phyloP scores from a whole-genome alignment of 2,329 filamentous ascomycete genomes.

The Ophiostoma novo-ulmi region DNA sequence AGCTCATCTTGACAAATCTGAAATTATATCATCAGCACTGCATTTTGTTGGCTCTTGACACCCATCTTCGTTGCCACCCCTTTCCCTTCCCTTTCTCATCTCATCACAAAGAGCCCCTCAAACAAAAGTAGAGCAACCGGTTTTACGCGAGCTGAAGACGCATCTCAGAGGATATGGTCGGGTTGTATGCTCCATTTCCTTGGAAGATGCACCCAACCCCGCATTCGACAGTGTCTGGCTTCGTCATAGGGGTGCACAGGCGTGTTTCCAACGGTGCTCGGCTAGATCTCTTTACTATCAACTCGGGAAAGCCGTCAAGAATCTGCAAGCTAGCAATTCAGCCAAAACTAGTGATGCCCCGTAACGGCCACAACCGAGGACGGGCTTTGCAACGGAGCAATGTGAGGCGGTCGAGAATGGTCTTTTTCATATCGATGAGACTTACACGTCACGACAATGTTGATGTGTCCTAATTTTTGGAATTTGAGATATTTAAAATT shows the following conservation, averaged over 20 bases:
- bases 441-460: background rate
- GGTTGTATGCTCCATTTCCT: background rate
- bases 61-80: background rate
- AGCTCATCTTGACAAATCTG: background rate
- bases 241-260: background rate
- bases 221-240: background rate
- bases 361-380: slow-evolving; percentile 5
- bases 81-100: background rate
- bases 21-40: background rate
- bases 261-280: no score
- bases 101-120: background rate
- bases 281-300: background rate
- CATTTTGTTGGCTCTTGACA: background rate
- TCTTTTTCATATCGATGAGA: background rate
- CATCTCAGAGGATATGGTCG: background rate
- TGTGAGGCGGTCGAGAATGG: background rate
- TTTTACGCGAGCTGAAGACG: background rate
- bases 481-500: background rate
- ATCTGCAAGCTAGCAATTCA: slow-evolving; percentile 21
- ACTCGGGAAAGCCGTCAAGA: slow-evolving; percentile 19
- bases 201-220: slow-evolving; percentile 5
- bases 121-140: background rate
- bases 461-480: background rate
- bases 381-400: background rate
- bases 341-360: slow-evolving; percentile 19